Evolutionary conservation across 345 rosid genomes (phyloP), one percentile per base, ranked within the genome.

Genomic region (Lumnitzera racemosa): DNA sequence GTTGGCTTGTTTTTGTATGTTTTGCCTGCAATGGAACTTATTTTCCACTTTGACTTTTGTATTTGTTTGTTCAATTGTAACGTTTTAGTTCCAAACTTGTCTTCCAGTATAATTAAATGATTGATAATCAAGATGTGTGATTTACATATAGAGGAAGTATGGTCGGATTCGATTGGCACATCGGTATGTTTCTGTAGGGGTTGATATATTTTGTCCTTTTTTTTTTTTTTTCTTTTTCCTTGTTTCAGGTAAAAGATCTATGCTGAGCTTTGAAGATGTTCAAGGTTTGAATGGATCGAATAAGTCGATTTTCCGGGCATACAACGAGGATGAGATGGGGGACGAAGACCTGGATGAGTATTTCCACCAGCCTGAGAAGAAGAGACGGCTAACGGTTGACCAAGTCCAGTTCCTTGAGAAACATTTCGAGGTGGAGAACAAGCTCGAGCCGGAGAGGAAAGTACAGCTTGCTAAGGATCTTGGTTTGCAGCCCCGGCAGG

Each of bases 401-500:
- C 89, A 86, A 69, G 91, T 86, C 59, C 76, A 78, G 61, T 77
- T 76, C 56, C 87, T 86, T n/a, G 89, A 86, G 67, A 79, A 75
- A 67, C 75, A 69, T 53, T 86, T 86, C 63, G 85, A 76, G 51
- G 78, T 62, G 3, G 89, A 81, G 61, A 86, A 83, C 63, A 81
- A 77, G 72, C 86, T 86, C 49, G 85, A 83, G 69, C 89, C 87
- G 15, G 87, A 83, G 15, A 70, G 87, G 69, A 86, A 83, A 61
- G 63, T 79, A 58, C 87, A 86, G 67, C 85, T 86, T 16, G 87
- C 91, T 9, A 79, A 70, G 43, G 87, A 86, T 47, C 78, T 86
- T 3, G 82, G 86, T 10, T 66, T 86, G 77, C 84, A 79, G 77
- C 91, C 88, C 14, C 78, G 87, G 36, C 91, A 86, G 61, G 81